Percentiles rank a stretch among this genome's conserved stretches.
These are phyloP conservation scores for Penicillium roqueforti DNA, from an alignment of 495 filamentous ascomycete species.

Conservation along the genomic window DNA sequence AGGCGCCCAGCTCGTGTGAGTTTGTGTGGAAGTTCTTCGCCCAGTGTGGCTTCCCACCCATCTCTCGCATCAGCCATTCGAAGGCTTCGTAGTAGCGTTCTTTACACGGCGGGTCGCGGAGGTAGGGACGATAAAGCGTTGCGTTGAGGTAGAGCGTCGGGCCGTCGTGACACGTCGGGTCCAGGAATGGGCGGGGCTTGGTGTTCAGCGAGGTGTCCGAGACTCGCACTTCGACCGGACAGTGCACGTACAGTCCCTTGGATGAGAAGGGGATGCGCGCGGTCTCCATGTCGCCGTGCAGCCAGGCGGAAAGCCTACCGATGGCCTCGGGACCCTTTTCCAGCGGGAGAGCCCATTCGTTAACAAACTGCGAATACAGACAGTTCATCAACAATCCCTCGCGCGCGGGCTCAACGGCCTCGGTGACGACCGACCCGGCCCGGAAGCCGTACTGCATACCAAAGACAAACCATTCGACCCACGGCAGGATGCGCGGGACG, in stretches of 20 bases:
- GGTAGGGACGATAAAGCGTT: slow-evolving; percentile 88
- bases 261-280: slow-evolving; percentile 73
- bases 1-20: slow-evolving; percentile 38
- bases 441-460: slow-evolving; percentile 90
- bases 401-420: slow-evolving; percentile 74
- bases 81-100: slow-evolving; percentile 88
- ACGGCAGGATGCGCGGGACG: slow-evolving; percentile 74
- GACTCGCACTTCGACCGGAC: slow-evolving; percentile 88
- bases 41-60: slow-evolving; percentile 92
- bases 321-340: slow-evolving; percentile 85
- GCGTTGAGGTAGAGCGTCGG: slow-evolving; percentile 94
- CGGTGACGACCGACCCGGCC: slow-evolving; percentile 55
- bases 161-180: slow-evolving; percentile 60
- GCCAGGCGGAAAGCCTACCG: slow-evolving; percentile 75
- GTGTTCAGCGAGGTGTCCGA: slow-evolving; percentile 60
- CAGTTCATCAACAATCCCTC: slow-evolving; percentile 91
- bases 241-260: slow-evolving; percentile 81
- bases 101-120: slow-evolving; percentile 70
- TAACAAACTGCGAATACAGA: slow-evolving; percentile 92
- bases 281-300: slow-evolving; percentile 57
- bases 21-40: slow-evolving; percentile 81
- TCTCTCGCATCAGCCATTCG: slow-evolving; percentile 90
- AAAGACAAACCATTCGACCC: slow-evolving; percentile 91
- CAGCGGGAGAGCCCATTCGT: slow-evolving; percentile 96
- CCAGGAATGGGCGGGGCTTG: slow-evolving; percentile 69